Conservation (phyloP, 768 basidiomycete species). For the Suillus variegatus region DNA sequence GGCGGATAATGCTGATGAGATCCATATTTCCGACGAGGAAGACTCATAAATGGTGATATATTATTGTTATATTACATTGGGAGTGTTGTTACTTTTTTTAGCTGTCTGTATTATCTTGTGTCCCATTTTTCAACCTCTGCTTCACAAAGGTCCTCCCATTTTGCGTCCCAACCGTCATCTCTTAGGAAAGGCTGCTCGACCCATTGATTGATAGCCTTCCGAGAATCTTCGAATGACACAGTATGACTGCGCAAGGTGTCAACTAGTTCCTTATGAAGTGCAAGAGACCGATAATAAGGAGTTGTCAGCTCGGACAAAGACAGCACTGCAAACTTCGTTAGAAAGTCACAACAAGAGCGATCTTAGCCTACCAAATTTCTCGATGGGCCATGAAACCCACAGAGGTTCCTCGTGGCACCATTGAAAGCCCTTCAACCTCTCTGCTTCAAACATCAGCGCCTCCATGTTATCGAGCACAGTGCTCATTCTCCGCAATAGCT, state of each 20-base stretch:
- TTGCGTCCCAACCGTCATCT: constrained; percentile 67
- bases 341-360: background rate
- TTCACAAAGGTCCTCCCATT: constrained; percentile 78
- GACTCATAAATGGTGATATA: constrained; percentile 43
- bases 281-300: constrained; percentile 69
- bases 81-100: constrained; percentile 12
- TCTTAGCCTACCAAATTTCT: constrained; percentile 61
- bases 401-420: constrained; percentile 74
- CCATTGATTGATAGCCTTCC: constrained; percentile 65
- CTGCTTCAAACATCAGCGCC: constrained; percentile 62
- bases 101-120: constrained; percentile 25
- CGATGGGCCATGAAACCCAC: constrained; percentile 82
- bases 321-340: constrained; percentile 41
- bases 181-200: constrained; percentile 66
- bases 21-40: constrained; percentile 86
- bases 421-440: constrained; percentile 67
- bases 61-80: constrained; percentile 14
- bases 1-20: constrained; percentile 73
- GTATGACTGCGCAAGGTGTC: constrained; percentile 63
- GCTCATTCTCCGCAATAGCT: constrained; percentile 69
- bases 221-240: constrained; percentile 68
- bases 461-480: constrained; percentile 66
- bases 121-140: constrained; percentile 80
- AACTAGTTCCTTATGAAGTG: constrained; percentile 55
- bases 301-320: constrained; percentile 55